These are phyloP conservation scores for Microsporum audouinii DNA, from an alignment of 2,329 filamentous ascomycete genomes.

Conservation along the genomic window DNA sequence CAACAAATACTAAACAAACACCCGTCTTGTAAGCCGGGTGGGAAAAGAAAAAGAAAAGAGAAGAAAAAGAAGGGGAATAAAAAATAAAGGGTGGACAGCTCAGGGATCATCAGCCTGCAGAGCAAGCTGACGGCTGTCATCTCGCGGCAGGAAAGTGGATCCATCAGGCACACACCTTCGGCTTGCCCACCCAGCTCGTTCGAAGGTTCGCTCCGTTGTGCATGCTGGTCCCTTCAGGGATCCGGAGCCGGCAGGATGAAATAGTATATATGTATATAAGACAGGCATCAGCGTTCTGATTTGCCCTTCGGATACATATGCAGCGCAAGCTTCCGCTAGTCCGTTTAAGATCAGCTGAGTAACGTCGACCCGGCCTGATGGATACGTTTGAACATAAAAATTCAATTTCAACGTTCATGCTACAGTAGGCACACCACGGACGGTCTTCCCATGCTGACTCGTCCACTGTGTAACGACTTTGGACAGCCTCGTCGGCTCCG, in stretches of 20 bases:
- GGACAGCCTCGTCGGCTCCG: too few species aligned
- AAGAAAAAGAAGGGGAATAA: background rate
- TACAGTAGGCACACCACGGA: background rate
- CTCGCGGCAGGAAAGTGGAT: background rate
- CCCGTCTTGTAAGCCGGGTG: too few species aligned
- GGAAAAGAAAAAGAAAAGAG: background rate
- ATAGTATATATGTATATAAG: background rate
- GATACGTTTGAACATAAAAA: constrained; percentile 16
- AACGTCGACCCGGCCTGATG: constrained; percentile 26
- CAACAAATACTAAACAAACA: background rate
- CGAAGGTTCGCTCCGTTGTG: background rate
- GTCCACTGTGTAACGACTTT: background rate
- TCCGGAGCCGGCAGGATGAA: background rate
- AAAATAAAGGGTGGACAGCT: background rate
- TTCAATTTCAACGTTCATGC: constrained; percentile 31
- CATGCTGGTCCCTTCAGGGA: constrained; percentile 1
- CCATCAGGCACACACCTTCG: constrained; percentile 1
- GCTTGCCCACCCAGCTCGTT: background rate
- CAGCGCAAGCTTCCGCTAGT: constrained; percentile 8
- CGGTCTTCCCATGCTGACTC: background rate
- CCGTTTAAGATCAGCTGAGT: constrained; percentile 29
- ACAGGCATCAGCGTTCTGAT: constrained; percentile 5
- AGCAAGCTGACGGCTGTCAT: background rate
- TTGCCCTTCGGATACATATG: constrained; percentile 11
- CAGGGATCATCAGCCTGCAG: constrained; percentile 7